Conservation (phyloP, 2,329 filamentous ascomycete species). For the Metarhizium humberi region DNA sequence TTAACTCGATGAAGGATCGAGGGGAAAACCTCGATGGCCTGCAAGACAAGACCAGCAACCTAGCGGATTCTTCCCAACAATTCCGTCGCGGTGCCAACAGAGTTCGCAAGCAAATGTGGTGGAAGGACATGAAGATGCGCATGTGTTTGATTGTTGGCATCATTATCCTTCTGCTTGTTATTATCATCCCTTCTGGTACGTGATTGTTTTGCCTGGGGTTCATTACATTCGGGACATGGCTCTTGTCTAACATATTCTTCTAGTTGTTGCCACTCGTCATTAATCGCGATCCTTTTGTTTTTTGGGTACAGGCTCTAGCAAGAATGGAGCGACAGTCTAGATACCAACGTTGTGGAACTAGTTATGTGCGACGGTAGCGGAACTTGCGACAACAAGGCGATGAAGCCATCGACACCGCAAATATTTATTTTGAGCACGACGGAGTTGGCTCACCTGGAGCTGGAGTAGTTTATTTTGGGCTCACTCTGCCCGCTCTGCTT, state of each 20-base stretch:
- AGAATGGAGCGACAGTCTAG: constrained; percentile 1
- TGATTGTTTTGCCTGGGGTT: neutral
- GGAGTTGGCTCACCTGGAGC: neutral
- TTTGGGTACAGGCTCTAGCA: neutral
- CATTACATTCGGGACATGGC: constrained; percentile 21
- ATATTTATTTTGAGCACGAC: neutral
- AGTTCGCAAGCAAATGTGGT: constrained; percentile 98
- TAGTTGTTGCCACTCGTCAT: neutral
- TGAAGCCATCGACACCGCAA: neutral
- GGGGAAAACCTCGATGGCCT: constrained; percentile 80
- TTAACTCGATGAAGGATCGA: constrained; percentile 33
- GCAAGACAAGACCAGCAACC: constrained; percentile 90
- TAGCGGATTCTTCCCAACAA: constrained; percentile 84
- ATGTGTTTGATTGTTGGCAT: constrained; percentile 90
- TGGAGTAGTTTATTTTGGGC: neutral
- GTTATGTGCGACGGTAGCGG: neutral
- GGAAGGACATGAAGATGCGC: constrained; percentile 99
- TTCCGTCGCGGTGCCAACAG: constrained; percentile 95
- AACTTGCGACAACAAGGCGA: neutral
- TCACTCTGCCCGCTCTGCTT: neutral
- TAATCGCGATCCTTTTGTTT: neutral
- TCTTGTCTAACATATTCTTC: constrained; percentile 18
- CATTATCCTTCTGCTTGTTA: constrained; percentile 83
- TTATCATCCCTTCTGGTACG: constrained; percentile 85
- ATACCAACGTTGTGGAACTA: neutral